Evolutionary conservation across 148 eudicot species (phyloP).

Genomic region (Camellia sinensis): DNA sequence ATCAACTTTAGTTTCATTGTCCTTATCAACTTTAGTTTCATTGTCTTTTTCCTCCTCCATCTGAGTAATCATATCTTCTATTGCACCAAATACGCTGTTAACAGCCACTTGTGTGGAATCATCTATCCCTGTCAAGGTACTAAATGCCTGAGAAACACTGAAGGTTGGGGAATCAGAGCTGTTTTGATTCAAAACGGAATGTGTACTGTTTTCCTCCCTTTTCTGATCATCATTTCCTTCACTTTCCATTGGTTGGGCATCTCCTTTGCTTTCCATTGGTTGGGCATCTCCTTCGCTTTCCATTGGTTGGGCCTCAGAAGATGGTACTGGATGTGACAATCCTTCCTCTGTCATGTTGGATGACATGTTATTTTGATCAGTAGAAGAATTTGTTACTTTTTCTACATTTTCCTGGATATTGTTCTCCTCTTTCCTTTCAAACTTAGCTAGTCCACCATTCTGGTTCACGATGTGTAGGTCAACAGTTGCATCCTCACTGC

Average conservation of each 20-base stretch:
- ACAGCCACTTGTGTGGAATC: conserved; percentile 97
- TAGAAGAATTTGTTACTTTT: conserved; percentile 22
- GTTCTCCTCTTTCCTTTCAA: conserved; percentile 27
- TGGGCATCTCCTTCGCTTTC: conserved; percentile 36
- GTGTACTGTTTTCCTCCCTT: conserved; percentile 40
- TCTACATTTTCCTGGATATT: conserved; percentile 25
- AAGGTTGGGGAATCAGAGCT: conserved; percentile 41
- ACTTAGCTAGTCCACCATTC: conserved; percentile 25
- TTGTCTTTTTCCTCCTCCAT: conserved; percentile 54
- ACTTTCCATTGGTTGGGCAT: no score
- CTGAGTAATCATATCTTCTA: conserved; percentile 83
- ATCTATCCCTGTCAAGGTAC: conserved; percentile 77
- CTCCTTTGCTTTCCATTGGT: no score
- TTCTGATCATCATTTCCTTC: conserved; percentile 32
- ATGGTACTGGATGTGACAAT: conserved; percentile 24
- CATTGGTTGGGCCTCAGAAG: conserved; percentile 36
- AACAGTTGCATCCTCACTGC: conserved; percentile 24
- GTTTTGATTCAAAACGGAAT: conserved; percentile 36
- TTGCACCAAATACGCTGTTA: conserved; percentile 79
- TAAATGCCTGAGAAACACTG: conserved; percentile 72
- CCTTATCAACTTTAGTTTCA: conserved; percentile 28
- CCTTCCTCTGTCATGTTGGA: conserved; percentile 35
- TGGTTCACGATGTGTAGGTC: conserved; percentile 23
- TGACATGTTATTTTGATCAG: conserved; percentile 33
- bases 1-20: conserved; percentile 25